A percentile compares a stretch with the other conserved stretches of the same genome.
Evolutionary conservation across 352 stramenopile species (phyloP).

Genomic region (Achlya hypogyna): DNA sequence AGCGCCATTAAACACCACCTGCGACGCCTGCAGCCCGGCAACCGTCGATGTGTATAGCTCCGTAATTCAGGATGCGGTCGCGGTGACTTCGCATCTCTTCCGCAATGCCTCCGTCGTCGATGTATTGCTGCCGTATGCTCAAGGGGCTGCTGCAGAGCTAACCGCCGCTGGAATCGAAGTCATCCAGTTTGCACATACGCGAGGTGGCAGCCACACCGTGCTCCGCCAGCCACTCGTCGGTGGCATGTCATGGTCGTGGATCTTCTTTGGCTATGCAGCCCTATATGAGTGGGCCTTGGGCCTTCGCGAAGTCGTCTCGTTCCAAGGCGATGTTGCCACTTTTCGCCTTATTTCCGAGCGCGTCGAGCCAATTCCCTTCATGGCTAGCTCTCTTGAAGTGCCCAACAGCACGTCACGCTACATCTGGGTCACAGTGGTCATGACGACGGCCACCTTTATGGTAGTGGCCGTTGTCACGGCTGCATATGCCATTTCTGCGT

Average conservation of each 20-base stretch:
- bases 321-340: not conserved
- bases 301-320: not conserved
- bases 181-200: not conserved
- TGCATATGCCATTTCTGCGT: not conserved
- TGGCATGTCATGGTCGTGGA: not conserved
- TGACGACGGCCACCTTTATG: not conserved
- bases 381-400: not conserved
- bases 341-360: not conserved
- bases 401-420: slow-evolving; percentile 2
- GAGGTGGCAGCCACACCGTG: not conserved
- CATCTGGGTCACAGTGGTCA: not conserved
- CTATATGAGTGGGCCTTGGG: not conserved
- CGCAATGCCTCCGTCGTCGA: not conserved
- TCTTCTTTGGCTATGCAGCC: not conserved
- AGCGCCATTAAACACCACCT: not conserved
- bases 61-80: no score
- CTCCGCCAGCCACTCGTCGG: not conserved
- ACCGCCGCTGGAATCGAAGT: not conserved
- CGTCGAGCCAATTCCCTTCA: not conserved
- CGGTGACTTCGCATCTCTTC: not conserved
- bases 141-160: not conserved
- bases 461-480: not conserved
- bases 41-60: no score
- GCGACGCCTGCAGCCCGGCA: not conserved
- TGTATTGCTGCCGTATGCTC: not conserved